phyloP scores from a whole-genome alignment of 2,329 filamentous ascomycete genomes.

The Fusarium nisikadoi region DNA sequence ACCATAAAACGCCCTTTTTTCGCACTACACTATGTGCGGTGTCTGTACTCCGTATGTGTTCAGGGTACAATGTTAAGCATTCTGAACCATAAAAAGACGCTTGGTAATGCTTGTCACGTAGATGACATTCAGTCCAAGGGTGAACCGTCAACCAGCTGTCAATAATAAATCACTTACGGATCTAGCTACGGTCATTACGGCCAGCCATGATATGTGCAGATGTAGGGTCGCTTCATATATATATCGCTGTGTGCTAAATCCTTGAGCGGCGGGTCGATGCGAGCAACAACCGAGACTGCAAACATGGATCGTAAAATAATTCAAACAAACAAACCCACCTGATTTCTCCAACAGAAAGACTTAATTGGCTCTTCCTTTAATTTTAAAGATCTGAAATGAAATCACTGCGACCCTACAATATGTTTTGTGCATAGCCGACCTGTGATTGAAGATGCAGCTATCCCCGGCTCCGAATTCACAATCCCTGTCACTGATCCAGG shows the following conservation, averaged over 20 bases:
- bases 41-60: neutral
- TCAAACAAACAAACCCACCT: constrained; percentile 6
- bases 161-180: neutral
- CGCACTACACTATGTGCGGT: neutral
- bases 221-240: neutral
- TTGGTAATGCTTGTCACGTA: neutral
- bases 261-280: constrained; percentile 7
- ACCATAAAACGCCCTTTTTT: constrained; percentile 8
- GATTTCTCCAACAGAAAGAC: neutral
- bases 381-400: neutral
- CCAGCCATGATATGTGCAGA: neutral
- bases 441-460: constrained; percentile 17
- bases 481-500: constrained; percentile 20
- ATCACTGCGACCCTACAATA: constrained; percentile 1
- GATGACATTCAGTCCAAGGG: neutral
- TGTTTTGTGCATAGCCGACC: constrained; percentile 16
- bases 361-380: constrained; percentile 10
- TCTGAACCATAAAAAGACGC: neutral
- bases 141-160: neutral
- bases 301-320: constrained; percentile 5
- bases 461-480: constrained; percentile 15
- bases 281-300: neutral
- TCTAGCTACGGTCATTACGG: constrained; percentile 6
- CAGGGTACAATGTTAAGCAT: neutral
- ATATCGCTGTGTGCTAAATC: neutral